phyloP scores from a whole-genome alignment of 441 rosid species.

The Croton setiger region DNA sequence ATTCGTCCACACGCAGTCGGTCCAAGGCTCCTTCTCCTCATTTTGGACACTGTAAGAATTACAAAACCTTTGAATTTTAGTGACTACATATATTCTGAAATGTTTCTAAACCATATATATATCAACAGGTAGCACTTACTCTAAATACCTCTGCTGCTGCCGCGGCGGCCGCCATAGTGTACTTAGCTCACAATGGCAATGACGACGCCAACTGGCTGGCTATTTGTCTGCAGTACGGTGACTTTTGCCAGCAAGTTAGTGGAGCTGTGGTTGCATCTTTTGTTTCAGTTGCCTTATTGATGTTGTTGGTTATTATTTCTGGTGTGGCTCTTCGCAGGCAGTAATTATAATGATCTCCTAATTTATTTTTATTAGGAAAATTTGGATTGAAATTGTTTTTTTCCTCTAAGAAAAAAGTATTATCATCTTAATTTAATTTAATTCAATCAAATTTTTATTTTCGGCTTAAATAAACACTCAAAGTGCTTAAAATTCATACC shows the following conservation, averaged over 20 bases:
- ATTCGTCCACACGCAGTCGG: constrained; percentile 58
- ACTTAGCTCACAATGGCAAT: constrained; percentile 87
- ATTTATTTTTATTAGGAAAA: no score
- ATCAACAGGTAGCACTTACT: constrained; percentile 51
- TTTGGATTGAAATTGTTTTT: no score
- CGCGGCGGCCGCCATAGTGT: constrained; percentile 62
- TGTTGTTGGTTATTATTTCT: constrained; percentile 53
- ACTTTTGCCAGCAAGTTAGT: constrained; percentile 66
- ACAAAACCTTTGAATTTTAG: neutral
- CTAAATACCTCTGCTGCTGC: constrained; percentile 53
- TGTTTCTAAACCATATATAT: no score
- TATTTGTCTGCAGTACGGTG: constrained; percentile 77
- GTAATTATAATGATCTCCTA: no score
- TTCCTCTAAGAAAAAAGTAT: no score
- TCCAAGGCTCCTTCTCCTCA: constrained; percentile 54
- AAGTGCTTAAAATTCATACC: no score
- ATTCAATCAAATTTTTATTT: no score
- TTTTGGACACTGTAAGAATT: constrained; percentile 51
- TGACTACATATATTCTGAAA: no score
- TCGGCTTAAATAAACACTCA: no score
- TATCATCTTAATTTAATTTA: no score
- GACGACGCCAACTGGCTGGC: constrained; percentile 74
- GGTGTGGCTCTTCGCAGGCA: constrained; percentile 52
- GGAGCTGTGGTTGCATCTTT: constrained; percentile 75
- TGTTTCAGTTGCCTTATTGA: constrained; percentile 35